phyloP scores from a whole-genome alignment of 352 stramenopile genomes.

The Halophytophthora batemanensis region DNA sequence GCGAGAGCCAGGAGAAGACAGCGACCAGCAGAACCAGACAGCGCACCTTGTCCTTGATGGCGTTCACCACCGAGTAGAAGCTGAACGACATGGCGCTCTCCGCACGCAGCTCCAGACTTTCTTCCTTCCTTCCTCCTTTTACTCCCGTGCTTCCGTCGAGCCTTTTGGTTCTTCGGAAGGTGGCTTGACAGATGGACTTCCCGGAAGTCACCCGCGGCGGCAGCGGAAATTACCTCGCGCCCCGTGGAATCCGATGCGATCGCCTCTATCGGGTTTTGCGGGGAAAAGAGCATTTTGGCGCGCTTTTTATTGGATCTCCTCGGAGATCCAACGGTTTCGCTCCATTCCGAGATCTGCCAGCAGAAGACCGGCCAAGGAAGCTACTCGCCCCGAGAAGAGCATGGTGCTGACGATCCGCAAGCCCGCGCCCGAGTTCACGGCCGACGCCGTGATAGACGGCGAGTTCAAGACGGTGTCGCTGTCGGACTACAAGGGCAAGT shows the following conservation, averaged over 20 bases:
- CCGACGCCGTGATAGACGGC: slow-evolving; percentile 73
- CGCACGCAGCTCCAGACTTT: not conserved
- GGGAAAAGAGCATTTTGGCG: no score
- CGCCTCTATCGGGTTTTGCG: no score
- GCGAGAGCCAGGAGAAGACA: no score
- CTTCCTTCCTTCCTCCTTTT: slow-evolving; percentile 4
- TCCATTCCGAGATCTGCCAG: no score
- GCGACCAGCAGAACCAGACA: not conserved
- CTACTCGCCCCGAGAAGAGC: not conserved
- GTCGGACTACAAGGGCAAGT: slow-evolving; percentile 87
- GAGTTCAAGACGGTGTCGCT: slow-evolving; percentile 85
- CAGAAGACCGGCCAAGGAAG: no score
- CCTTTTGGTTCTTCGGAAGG: not conserved
- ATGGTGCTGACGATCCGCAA: slow-evolving; percentile 73
- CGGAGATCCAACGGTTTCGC: no score
- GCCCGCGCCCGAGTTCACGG: slow-evolving; percentile 72
- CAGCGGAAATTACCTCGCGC: no score
- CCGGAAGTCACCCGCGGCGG: no score
- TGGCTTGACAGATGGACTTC: no score
- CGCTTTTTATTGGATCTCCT: no score
- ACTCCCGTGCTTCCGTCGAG: slow-evolving; percentile 4
- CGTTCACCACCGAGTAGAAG: slow-evolving; percentile 47
- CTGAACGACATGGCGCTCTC: slow-evolving; percentile 38
- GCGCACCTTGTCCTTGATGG: slow-evolving; percentile 37
- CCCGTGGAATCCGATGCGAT: no score